Base-by-base conservation (phyloP, 2,329 filamentous ascomycete genomes). In the Sporothrix pallida region DNA sequence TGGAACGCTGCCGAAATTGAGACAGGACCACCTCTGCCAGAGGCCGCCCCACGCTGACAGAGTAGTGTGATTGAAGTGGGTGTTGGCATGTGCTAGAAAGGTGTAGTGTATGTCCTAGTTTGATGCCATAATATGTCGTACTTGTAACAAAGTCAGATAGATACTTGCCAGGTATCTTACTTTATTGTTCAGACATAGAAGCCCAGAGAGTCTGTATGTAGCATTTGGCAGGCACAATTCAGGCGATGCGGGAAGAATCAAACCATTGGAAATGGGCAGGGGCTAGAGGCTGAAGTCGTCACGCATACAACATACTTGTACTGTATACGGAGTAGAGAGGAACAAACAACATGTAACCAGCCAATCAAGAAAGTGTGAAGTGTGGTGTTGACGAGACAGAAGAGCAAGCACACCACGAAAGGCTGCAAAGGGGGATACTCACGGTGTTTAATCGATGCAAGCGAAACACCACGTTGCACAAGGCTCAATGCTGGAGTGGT, bases 1-100 rank as follows among this genome's bases (percentile, higher is more conserved):
- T 81, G 80, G 79, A 81, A 81, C 80, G 79, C 78, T 81, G 81
- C 81, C 81, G 81, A 82, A 77, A 83, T 82, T 83, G 79, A 80
- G 79, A 79, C 79, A 79, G 79, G 78, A 80, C 77, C 75, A 76
- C 74, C 77, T 77, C 76, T 76, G 76, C 69, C 73, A 75, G 58
- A 69, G 69, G 71, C 72, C 73, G 73, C 75, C 77, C 76, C 76
- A 75, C 74, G 76, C 73, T 74, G 75, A 75, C 72, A 70, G 37
- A 48, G 52, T 68, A 26, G 62, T 69, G 52, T 52, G 54, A 52
- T 42, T 37, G 50, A 17, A 13, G 37, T 48, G 62, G 50, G 44
- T 44, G 20, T 42, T 67, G 71, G 62, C 69, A 71, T 71, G 69
- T 71, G 68, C 56, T 8, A 23, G 46, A 48, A 44, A 8, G 42